Conservation (phyloP, 208 protist genomes). For the Naegleria fowleri region DNA sequence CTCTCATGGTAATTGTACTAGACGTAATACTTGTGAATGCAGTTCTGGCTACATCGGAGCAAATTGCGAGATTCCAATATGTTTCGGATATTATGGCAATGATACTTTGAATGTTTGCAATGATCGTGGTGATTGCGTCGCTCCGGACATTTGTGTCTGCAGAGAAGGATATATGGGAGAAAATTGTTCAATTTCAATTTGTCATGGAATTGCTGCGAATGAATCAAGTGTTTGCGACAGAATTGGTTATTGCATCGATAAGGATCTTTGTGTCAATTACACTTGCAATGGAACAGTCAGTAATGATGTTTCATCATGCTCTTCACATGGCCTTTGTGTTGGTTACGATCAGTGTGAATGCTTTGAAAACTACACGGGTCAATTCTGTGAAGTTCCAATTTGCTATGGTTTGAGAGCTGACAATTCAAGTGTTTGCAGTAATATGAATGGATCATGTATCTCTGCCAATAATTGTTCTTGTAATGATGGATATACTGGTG, state of each 20-base stretch:
- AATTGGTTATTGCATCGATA: background rate
- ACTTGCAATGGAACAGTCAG: background rate
- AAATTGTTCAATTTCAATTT: background rate
- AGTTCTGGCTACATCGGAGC: background rate
- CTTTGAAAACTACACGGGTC: background rate
- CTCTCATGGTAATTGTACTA: background rate
- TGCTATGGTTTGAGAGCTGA: background rate
- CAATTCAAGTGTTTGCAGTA: background rate
- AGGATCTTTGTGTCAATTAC: background rate
- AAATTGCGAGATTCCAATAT: background rate
- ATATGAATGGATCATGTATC: constrained; percentile 16
- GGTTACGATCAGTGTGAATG: background rate
- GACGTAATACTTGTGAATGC: background rate
- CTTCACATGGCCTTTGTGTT: background rate
- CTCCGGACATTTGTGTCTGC: background rate
- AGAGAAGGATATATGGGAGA: background rate
- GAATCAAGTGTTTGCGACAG: background rate
- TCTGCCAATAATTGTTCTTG: background rate
- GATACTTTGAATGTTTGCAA: background rate
- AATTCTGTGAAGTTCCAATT: background rate
- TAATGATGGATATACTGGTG: background rate
- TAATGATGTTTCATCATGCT: background rate
- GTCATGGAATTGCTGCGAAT: background rate
- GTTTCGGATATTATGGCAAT: background rate
- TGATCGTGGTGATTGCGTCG: background rate